Conservation (phyloP, 768 basidiomycete genomes). For the Lanmaoa pseudosensibilis region DNA sequence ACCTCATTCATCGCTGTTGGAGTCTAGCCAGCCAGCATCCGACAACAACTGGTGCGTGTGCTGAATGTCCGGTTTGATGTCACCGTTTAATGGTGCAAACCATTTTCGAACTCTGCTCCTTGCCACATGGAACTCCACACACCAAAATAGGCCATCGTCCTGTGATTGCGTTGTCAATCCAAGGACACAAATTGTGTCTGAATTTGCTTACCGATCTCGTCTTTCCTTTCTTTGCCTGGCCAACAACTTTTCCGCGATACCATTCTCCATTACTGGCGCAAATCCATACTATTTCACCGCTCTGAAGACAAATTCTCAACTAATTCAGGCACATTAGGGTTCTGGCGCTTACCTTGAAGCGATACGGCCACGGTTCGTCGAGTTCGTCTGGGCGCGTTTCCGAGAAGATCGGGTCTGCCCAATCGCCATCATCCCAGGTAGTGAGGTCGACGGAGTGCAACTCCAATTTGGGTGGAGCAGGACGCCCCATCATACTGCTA, state of each 20-base stretch:
- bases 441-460: conserved; percentile 25
- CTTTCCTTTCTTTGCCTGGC: conserved; percentile 43
- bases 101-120: conserved; percentile 49
- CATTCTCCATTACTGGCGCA: conserved; percentile 50
- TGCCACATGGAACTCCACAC: conserved; percentile 44
- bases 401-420: conserved; percentile 14
- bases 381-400: conserved; percentile 40
- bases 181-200: too few relatives aligned
- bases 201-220: conserved; percentile 45
- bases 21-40: conserved; percentile 47
- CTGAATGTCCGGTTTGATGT: conserved; percentile 59
- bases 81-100: conserved; percentile 63
- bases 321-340: background rate
- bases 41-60: conserved; percentile 48
- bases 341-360: conserved; percentile 40
- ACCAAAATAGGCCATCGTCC: conserved; percentile 54
- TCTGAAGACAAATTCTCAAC: conserved; percentile 28
- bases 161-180: conserved; percentile 22
- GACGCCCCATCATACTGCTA: background rate
- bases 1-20: conserved; percentile 3
- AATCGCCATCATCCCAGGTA: conserved; percentile 28
- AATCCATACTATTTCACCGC: conserved; percentile 53
- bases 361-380: conserved; percentile 53
- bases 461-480: background rate
- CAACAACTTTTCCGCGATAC: conserved; percentile 49